phyloP scores from a whole-genome alignment of 257 asterid genomes.

The Nicotiana otophora region DNA sequence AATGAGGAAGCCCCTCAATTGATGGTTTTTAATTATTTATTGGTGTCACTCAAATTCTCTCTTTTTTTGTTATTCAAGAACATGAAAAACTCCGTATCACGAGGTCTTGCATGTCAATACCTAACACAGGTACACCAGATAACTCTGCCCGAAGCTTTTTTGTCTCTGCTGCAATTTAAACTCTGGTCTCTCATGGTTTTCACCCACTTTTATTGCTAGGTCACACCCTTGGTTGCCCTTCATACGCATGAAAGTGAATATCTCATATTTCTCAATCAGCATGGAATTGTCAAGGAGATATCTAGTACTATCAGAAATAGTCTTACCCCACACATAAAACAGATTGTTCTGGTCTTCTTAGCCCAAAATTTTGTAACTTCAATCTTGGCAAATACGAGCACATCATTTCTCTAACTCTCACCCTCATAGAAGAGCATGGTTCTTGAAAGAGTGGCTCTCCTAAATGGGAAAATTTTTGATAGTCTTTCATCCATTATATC shows the following conservation, averaged over 20 bases:
- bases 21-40: background rate
- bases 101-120: background rate
- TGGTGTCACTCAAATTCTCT: background rate
- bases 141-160: too few species aligned
- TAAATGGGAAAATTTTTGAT: background rate
- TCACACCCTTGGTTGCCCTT: too few species aligned
- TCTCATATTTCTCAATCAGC: background rate
- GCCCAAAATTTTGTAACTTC: background rate
- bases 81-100: background rate
- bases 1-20: background rate
- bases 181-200: too few species aligned
- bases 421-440: slow-evolving; percentile 1
- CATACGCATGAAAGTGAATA: background rate
- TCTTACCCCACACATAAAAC: background rate
- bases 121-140: background rate
- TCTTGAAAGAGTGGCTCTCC: background rate
- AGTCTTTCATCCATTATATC: background rate
- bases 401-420: background rate
- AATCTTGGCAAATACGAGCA: background rate
- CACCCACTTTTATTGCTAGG: too few species aligned
- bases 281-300: background rate
- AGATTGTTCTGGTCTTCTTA: background rate
- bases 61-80: background rate
- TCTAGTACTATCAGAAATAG: background rate
- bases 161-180: too few species aligned